Evolutionary conservation across 1,284 basidiomycete genomes (phyloP).

Genomic region (Sanghuangporus sanghuang): DNA sequence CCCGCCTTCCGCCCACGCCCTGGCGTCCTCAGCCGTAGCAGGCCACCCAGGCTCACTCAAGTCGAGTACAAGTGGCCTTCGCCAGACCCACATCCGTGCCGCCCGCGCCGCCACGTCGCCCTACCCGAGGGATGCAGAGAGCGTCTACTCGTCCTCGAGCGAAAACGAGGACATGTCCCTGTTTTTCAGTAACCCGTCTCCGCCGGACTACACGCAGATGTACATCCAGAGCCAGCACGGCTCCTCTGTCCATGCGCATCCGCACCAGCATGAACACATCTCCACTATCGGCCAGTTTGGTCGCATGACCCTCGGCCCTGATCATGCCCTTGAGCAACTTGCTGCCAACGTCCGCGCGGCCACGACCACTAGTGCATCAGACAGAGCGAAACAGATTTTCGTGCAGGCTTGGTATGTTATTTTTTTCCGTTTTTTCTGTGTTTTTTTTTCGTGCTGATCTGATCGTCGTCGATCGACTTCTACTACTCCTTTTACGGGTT

Average conservation of each 20-base stretch:
- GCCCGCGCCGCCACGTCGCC: slow-evolving; percentile 73
- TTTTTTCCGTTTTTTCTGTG: slow-evolving; percentile 4
- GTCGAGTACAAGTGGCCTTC: slow-evolving; percentile 44
- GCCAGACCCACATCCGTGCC: slow-evolving; percentile 52
- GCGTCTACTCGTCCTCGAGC: slow-evolving; percentile 78
- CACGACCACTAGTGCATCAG: slow-evolving; percentile 82
- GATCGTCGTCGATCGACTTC: slow-evolving; percentile 1
- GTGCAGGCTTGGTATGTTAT: slow-evolving; percentile 76
- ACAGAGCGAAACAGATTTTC: slow-evolving; percentile 85
- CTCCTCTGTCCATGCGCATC: slow-evolving; percentile 40
- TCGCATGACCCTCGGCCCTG: slow-evolving; percentile 65
- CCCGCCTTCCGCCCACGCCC: slow-evolving; percentile 65
- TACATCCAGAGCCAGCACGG: slow-evolving; percentile 37
- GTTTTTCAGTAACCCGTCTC: slow-evolving; percentile 52
- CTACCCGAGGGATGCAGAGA: slow-evolving; percentile 77
- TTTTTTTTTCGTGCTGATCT: not conserved
- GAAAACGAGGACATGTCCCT: slow-evolving; percentile 80
- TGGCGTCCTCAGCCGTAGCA: slow-evolving; percentile 49
- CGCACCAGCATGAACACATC: slow-evolving; percentile 55
- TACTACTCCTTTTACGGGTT: slow-evolving; percentile 12
- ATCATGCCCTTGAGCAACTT: slow-evolving; percentile 78
- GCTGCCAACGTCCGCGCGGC: slow-evolving; percentile 82
- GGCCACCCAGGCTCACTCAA: slow-evolving; percentile 37
- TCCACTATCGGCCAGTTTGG: slow-evolving; percentile 66
- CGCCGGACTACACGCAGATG: slow-evolving; percentile 57